Base-by-base conservation (phyloP, 768 basidiomycete genomes). In the Mycena haematopus region DNA sequence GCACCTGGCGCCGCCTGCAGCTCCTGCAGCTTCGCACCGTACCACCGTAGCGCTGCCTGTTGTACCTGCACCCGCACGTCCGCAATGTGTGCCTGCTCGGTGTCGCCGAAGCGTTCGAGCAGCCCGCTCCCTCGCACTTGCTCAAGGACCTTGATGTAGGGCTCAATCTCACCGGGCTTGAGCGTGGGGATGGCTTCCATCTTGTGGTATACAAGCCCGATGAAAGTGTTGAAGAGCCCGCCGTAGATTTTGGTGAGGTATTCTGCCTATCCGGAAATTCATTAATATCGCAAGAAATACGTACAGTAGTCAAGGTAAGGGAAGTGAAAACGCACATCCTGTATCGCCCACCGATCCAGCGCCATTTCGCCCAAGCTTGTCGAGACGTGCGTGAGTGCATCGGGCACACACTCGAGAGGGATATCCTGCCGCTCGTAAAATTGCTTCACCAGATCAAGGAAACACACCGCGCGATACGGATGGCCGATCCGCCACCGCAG, bases 341-440 rank as follows among this genome's bases (percentile, higher is more conserved):
- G 36, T 11, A 11, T 11, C 36, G 14, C 8, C 36, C 36, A 36
- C 36, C 14, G 9, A 13, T 36, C 11, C 36, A 36, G 36, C 36
- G 9, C 36, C 31, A 82, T 83, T 62, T 96, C 93, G 31, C 84
- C 79, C 69, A 88, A 79, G 14, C 88, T 85, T 71, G 90, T 91
- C 22, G 80, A 76, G 21, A 96, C 83, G 58, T 86, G 86, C 47
- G 86, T 82, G 47, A 97, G 75, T 14, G 93, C 96, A 74, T 98
- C 97, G 0, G 91, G 91, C 53, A 98, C 86, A 74, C 97, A 99
- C 70, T 96, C 96, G 71, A 96, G 78, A 2, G 97, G 96, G 6
- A 99, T 93, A 65, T 95, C 89, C 65, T 91, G 89, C 36, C 91
- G 85, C 76, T 95, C 92, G 71, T 91, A 97, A 71, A 95, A 88